Base-by-base conservation (phyloP, 2,329 filamentous ascomycete genomes). In the Phaeosphaeriaceae sp. region DNA sequence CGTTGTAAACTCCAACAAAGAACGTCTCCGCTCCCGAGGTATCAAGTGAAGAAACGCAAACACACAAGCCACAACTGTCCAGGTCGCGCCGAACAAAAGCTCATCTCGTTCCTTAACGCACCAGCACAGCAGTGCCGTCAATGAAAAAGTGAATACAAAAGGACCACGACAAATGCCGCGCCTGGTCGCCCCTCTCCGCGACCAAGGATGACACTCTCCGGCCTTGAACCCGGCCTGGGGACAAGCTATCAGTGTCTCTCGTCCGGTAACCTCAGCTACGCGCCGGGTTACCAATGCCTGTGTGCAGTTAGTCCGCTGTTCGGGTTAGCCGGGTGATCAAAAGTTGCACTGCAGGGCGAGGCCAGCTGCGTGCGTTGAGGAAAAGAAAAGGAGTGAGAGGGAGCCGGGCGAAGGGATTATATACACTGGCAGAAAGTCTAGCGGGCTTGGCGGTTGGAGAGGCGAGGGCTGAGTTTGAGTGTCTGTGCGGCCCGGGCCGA, bases 61-160 rank as follows among this genome's bases (percentile, higher is more conserved):
- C 9, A 27, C 25, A 27, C 25, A 27, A 27, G 5, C 25, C 25
- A 27, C 25, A 27, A 27, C 25, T 9, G 9, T 27, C 25, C 25
- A 27, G 9, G 25, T 9, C 25, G 5, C 4, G 25, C 25, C 25
- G 11, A 13, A 36, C 31, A 36, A 15, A 3, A 11, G 13, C 11
- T 7, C 33, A 11, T 47, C 44, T 42, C 56, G n/a, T 58, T 52
- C 56, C 49, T 58, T 53, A 52, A 56, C 47, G 44, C n/a, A 17
- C 53, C 54, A 15, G 53, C 56, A 49, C 52, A 45, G 48, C 47
- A 49, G 20, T 21, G 10, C 17, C 22, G 52, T 24, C 45, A 56
- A 58, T 52, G 53, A 56, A 52, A 56, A 58, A 58, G 27, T n/a
- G n/a, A n/a, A 42, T 47, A 47, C 24, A 53, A 40, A 36, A 36